Evolutionary conservation across 2,329 filamentous ascomycete species (phyloP).

Genomic region (Diplodia scrobiculata): DNA sequence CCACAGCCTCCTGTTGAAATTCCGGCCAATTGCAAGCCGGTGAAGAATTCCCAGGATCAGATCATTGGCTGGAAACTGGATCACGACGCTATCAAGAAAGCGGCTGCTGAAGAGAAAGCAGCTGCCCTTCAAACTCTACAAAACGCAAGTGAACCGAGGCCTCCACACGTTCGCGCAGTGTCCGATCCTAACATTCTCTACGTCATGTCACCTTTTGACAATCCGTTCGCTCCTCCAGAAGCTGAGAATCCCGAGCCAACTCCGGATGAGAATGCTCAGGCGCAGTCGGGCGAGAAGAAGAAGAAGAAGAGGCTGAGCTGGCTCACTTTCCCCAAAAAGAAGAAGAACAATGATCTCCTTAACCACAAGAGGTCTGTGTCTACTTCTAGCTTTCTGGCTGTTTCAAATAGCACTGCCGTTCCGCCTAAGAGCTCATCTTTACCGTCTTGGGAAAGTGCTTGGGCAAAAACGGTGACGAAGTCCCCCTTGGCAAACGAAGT

Average conservation of each 20-base stretch:
- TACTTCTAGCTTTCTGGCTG: constrained; percentile 5
- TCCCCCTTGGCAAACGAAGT: constrained; percentile 18
- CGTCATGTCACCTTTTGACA: constrained; percentile 16
- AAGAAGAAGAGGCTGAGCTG: constrained; percentile 26
- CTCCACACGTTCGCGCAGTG: constrained; percentile 6
- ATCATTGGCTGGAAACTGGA: constrained; percentile 1
- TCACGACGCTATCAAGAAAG: neutral
- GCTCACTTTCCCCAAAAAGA: constrained; percentile 16
- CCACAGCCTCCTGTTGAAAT: neutral
- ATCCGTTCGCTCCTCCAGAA: constrained; percentile 13
- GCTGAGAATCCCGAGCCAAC: neutral
- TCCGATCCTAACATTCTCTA: constrained; percentile 3
- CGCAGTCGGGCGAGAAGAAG: constrained; percentile 4
- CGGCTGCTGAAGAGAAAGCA: neutral
- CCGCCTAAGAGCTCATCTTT: constrained; percentile 1
- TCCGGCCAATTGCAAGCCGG: neutral
- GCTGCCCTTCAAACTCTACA: neutral
- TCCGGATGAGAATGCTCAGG: neutral
- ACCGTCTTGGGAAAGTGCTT: constrained; percentile 19
- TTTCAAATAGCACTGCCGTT: constrained; percentile 11
- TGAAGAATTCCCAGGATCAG: constrained; percentile 7
- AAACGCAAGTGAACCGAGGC: neutral
- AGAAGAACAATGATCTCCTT: constrained; percentile 14
- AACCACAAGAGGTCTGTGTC: constrained; percentile 25
- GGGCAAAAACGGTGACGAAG: constrained; percentile 13